phyloP scores from a whole-genome alignment of 164 flowering plant genomes.

The Vitis labrusca region DNA sequence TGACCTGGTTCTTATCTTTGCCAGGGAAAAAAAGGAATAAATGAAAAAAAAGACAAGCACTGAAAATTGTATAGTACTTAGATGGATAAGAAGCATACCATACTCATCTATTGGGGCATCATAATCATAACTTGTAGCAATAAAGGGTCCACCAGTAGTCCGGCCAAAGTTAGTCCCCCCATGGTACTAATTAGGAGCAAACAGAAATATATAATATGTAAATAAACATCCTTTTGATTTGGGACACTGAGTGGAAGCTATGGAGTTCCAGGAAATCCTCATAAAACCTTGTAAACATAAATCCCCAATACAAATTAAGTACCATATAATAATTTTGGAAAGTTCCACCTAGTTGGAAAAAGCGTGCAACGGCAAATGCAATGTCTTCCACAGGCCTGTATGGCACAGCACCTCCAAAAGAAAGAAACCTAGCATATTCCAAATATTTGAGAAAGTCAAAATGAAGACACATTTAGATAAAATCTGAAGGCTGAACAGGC shows the following conservation, averaged over 20 bases:
- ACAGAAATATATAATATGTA: conserved; percentile 5
- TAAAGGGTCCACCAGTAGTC: conserved; percentile 92
- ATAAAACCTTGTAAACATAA: background rate
- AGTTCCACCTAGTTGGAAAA: conserved; percentile 88
- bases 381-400: conserved; percentile 92
- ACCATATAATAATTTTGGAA: conserved; percentile 98
- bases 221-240: background rate
- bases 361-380: conserved; percentile 94
- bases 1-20: no score
- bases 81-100: conserved; percentile 48
- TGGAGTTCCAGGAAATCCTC: background rate
- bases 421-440: conserved; percentile 58
- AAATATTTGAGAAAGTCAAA: background rate
- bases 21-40: no score
- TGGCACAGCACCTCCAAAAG: conserved; percentile 80
- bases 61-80: background rate
- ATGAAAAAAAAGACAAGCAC: no score
- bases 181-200: conserved; percentile 64
- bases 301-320: conserved; percentile 8
- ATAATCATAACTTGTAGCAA: conserved; percentile 90
- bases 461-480: background rate
- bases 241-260: background rate
- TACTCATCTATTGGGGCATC: conserved; percentile 99
- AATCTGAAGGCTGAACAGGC: background rate
- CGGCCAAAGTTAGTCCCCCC: conserved; percentile 99